A percentile compares a stretch with the other conserved stretches of the same genome.
Conservation (phyloP, 1,284 basidiomycete genomes). For the Cryptococcus sp. region DNA sequence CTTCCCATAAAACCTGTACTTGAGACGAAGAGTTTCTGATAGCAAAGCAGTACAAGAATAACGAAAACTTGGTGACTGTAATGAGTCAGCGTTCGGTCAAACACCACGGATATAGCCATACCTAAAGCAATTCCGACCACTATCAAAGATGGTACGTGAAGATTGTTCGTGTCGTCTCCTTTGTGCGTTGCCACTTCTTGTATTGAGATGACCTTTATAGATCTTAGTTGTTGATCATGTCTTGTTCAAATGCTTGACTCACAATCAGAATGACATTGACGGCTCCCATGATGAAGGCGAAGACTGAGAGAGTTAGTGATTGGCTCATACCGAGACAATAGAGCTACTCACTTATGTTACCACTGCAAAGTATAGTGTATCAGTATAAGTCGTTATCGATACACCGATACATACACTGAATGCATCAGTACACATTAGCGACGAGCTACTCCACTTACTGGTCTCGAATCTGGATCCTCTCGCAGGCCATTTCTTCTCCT, state of each 20-base stretch:
- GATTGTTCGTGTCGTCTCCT: conserved; percentile 57
- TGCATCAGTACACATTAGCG: neutral
- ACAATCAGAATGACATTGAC: conserved; percentile 43
- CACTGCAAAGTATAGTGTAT: conserved; percentile 9
- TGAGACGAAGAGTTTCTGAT: conserved; percentile 78
- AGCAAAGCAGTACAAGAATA: conserved; percentile 82
- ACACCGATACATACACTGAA: conserved; percentile 10
- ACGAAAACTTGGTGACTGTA: conserved; percentile 58
- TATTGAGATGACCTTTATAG: conserved; percentile 63
- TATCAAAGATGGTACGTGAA: conserved; percentile 76
- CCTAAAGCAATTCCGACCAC: conserved; percentile 77
- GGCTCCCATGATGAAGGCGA: conserved; percentile 56
- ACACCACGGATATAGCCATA: conserved; percentile 30
- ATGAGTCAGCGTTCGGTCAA: neutral
- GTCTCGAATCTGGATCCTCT: conserved; percentile 86
- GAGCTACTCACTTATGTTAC: conserved; percentile 20
- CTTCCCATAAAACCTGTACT: conserved; percentile 90
- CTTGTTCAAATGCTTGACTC: neutral
- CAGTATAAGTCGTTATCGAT: neutral
- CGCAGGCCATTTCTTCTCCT: conserved; percentile 82
- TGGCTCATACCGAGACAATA: neutral
- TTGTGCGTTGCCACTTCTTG: conserved; percentile 62
- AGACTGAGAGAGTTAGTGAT: conserved; percentile 49
- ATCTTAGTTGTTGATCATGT: neutral
- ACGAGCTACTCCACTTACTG: conserved; percentile 49